Percentiles rank a stretch among this genome's conserved stretches.
These are phyloP conservation scores for Eremomyces bilateralis DNA, from an alignment of 495 filamentous ascomycete genomes.

Conservation along the genomic window DNA sequence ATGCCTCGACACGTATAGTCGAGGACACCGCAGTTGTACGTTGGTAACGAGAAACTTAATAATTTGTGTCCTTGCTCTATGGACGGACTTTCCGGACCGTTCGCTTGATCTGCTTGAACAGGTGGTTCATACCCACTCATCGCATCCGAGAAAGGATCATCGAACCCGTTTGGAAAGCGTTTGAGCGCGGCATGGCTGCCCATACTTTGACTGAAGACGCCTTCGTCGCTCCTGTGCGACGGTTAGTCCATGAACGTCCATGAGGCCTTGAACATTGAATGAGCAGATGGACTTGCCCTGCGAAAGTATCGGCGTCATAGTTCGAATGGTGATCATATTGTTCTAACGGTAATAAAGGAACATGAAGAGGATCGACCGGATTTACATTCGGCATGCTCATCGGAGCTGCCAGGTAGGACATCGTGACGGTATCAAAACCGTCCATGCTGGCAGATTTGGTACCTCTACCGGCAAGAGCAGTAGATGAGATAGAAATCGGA, in stretches of 20 bases:
- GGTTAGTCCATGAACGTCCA: no score
- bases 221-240: no score
- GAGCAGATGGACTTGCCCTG: slow-evolving; percentile 24
- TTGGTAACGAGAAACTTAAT: slow-evolving; percentile 53
- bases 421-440: slow-evolving; percentile 41
- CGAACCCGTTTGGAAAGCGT: slow-evolving; percentile 19
- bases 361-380: slow-evolving; percentile 26
- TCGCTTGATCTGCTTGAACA: slow-evolving; percentile 13
- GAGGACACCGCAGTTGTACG: slow-evolving; percentile 44
- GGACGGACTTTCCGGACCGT: slow-evolving; percentile 15
- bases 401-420: slow-evolving; percentile 37
- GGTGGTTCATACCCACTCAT: slow-evolving; percentile 19
- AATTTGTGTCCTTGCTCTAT: slow-evolving; percentile 57
- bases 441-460: slow-evolving; percentile 27
- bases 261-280: no score
- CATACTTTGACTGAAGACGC: no score
- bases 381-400: slow-evolving; percentile 28
- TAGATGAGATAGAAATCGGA: no score
- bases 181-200: slow-evolving; percentile 11
- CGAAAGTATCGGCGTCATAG: slow-evolving; percentile 37
- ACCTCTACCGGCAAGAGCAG: no score
- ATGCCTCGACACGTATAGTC: slow-evolving; percentile 42
- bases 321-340: slow-evolving; percentile 30
- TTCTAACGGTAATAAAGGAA: slow-evolving; percentile 29
- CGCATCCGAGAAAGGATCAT: slow-evolving; percentile 22